These are phyloP conservation scores for Candida tammaniensis DNA, from an alignment of 805 yeast genomes.

Conservation along the genomic window DNA sequence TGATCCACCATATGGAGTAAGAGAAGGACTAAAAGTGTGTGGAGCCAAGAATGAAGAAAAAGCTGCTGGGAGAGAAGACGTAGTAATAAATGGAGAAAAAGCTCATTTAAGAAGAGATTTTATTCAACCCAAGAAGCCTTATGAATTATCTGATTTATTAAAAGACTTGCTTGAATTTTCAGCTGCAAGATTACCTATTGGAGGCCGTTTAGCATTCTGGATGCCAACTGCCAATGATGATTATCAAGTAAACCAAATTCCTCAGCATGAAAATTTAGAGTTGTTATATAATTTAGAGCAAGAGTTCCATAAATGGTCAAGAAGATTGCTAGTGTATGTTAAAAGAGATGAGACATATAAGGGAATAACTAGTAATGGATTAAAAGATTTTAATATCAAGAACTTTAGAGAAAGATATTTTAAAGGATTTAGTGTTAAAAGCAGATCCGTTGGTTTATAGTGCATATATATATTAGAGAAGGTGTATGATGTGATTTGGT, in stretches of 20 bases:
- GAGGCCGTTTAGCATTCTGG: slow-evolving; percentile 91
- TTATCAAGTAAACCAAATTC: slow-evolving; percentile 63
- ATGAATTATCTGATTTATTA: slow-evolving; percentile 70
- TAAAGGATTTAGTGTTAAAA: slow-evolving; percentile 52
- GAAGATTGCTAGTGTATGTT: slow-evolving; percentile 78
- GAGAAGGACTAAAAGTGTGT: slow-evolving; percentile 91
- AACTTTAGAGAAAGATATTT: slow-evolving; percentile 76
- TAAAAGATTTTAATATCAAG: slow-evolving; percentile 46
- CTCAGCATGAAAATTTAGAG: slow-evolving; percentile 73
- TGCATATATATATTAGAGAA: background rate
- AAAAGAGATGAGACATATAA: slow-evolving; percentile 51
- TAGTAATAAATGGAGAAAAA: slow-evolving; percentile 73
- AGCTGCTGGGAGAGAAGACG: slow-evolving; percentile 68
- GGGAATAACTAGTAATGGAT: slow-evolving; percentile 46
- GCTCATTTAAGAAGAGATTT: slow-evolving; percentile 80
- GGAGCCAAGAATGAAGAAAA: slow-evolving; percentile 73
- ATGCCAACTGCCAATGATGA: slow-evolving; percentile 96
- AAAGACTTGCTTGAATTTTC: slow-evolving; percentile 78
- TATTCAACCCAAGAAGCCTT: slow-evolving; percentile 90
- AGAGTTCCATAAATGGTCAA: slow-evolving; percentile 89
- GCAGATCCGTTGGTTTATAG: slow-evolving; percentile 13
- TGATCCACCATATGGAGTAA: slow-evolving; percentile 97
- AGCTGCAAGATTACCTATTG: slow-evolving; percentile 63
- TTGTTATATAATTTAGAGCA: slow-evolving; percentile 76
- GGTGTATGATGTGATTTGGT: background rate